These are phyloP conservation scores for Alloteropsis angusta DNA, from an alignment of 202 grass and related monocot species.

Conservation along the genomic window DNA sequence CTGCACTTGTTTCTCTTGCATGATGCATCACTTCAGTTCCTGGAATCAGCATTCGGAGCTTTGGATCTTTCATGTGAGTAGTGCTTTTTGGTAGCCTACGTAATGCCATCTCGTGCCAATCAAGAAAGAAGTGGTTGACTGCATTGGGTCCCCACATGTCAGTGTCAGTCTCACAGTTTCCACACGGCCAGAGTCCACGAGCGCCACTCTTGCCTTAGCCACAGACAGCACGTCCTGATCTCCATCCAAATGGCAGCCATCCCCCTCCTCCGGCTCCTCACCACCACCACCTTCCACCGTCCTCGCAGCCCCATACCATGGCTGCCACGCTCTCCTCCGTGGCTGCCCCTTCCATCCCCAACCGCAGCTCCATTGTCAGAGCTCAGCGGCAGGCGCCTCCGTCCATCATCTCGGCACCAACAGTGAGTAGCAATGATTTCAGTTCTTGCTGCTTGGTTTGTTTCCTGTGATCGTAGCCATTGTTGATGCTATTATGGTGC, in stretches of 20 bases:
- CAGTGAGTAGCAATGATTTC: slow-evolving; percentile 27
- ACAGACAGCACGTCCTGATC: neutral
- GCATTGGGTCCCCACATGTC: neutral
- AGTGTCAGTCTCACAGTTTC: neutral
- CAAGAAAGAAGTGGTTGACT: neutral
- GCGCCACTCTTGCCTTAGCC: slow-evolving; percentile 13
- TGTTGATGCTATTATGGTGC: neutral
- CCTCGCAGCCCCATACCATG: slow-evolving; percentile 32
- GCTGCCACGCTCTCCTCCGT: slow-evolving; percentile 48
- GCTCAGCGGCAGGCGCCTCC: slow-evolving; percentile 33
- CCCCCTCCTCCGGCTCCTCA: slow-evolving; percentile 11
- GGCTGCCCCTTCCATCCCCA: slow-evolving; percentile 41
- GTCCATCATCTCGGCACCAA: slow-evolving; percentile 28
- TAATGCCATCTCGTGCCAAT: neutral
- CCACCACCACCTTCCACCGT: slow-evolving; percentile 12
- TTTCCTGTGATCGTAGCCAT: neutral
- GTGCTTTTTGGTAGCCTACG: neutral
- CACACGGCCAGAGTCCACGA: neutral
- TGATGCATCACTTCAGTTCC: neutral
- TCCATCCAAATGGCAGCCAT: slow-evolving; percentile 37
- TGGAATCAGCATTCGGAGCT: neutral
- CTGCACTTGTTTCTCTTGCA: neutral
- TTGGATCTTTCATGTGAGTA: neutral
- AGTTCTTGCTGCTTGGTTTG: neutral
- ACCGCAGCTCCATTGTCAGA: slow-evolving; percentile 32